Evolutionary conservation across 176 grass and related monocot species (phyloP).

Genomic region (Avena sativa): DNA sequence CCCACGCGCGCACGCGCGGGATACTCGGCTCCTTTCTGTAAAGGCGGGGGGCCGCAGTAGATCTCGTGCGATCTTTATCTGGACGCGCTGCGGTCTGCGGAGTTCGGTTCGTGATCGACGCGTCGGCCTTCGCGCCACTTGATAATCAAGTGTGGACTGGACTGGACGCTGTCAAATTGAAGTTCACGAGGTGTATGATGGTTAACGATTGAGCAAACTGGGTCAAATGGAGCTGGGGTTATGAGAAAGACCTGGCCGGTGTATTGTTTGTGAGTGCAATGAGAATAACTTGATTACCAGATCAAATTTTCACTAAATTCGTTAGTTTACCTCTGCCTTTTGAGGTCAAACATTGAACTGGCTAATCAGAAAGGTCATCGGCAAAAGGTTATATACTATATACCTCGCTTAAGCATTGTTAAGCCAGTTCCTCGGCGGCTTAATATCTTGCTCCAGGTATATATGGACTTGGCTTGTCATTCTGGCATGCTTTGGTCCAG

Average conservation of each 20-base stretch:
- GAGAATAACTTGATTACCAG: background rate
- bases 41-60: slow-evolving; percentile 15
- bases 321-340: background rate
- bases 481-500: background rate
- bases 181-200: background rate
- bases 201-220: background rate
- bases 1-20: slow-evolving; percentile 25
- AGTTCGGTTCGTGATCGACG: slow-evolving; percentile 10
- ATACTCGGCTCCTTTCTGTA: slow-evolving; percentile 1
- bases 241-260: background rate
- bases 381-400: no score
- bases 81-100: slow-evolving; percentile 21
- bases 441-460: background rate
- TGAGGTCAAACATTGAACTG: background rate
- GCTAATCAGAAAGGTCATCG: background rate
- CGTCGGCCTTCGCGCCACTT: slow-evolving; percentile 22
- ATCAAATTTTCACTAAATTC: background rate
- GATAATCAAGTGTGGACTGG: background rate
- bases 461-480: background rate
- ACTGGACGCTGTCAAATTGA: slow-evolving; percentile 1
- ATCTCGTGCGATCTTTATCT: slow-evolving; percentile 36
- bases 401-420: background rate
- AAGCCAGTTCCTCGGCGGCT: background rate
- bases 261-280: background rate
- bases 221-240: background rate